A percentile compares a stretch with the other conserved stretches of the same genome.
These are phyloP conservation scores for Ochetophila trinervis DNA, from an alignment of 306 rosid species.

Conservation along the genomic window DNA sequence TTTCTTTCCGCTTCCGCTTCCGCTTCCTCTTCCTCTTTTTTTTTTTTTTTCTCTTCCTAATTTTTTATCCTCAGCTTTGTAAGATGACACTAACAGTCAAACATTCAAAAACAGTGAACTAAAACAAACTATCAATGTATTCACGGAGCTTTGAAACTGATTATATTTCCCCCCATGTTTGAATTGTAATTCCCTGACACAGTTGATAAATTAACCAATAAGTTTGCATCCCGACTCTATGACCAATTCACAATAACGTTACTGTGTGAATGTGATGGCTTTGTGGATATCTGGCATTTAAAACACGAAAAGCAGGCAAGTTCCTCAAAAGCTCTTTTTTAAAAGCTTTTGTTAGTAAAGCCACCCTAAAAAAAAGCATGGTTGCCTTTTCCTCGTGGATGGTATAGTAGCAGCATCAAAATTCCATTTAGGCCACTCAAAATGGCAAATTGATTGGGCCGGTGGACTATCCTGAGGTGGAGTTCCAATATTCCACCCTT, in stretches of 20 bases:
- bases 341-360: conserved; percentile 17
- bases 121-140: neutral
- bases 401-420: conserved; percentile 13
- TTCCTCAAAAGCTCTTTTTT: neutral
- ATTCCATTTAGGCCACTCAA: conserved; percentile 15
- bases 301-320: neutral
- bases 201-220: neutral
- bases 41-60: conserved; percentile 1
- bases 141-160: neutral
- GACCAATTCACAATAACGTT: neutral
- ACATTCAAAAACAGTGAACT: neutral
- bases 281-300: conserved; percentile 4
- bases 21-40: neutral
- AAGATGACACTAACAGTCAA: too few species aligned
- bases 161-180: too few species aligned
- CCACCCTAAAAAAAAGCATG: conserved; percentile 25
- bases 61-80: neutral
- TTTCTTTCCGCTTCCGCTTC: neutral
- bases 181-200: too few species aligned
- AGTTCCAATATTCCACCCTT: conserved; percentile 19
- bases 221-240: neutral
- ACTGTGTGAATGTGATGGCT: conserved; percentile 1
- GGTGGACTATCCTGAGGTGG: conserved; percentile 25
- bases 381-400: conserved; percentile 1
- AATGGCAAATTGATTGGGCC: conserved; percentile 33